Evolutionary conservation across 352 stramenopile species (phyloP), one percentile per base, ranked within the genome.

Genomic region (Phytophthora constricta): DNA sequence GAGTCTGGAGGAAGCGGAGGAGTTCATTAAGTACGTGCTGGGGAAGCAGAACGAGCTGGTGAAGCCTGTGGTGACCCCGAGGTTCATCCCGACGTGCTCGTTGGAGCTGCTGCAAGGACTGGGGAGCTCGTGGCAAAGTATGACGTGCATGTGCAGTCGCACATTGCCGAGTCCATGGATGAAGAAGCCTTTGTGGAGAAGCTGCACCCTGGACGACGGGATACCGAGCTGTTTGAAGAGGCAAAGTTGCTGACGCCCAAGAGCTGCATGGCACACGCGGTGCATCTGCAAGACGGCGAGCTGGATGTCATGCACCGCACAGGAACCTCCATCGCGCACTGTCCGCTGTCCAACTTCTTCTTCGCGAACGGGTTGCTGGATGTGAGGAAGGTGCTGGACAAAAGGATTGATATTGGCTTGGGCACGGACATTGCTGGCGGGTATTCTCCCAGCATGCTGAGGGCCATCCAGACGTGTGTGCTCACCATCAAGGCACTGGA

Each of bases 391-490:
- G 85, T 93, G 23, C 46, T 78, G 50, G n/a, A 63, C 1, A 81
- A 82, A 23, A 26, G 42, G 1, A 67, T 90, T 4, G 58, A 67
- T 5, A 68, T 92, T 2, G 93, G 91, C 3, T 69, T 98, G 10
- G 93, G 93, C 13, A 98, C 93, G 31, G 93, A 98, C 53, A 86
- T 98, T 28, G 89, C 92, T 3, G 94, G 94, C 14, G 94, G 94
- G 5, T 98, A 98, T 70, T 93, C 86, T 50, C 69, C 87, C 0
- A 96, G 84, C 45, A 98, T 98, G 79, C 72, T 98, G 23, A 83
- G 88, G 48, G 85, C 89, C 13, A 85, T 94, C 16, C 84, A 96
- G 61, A 88, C 82, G 31, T 81, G 87, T 1, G 89, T 98, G 31
- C 56, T 97, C 22, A 87, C 90, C 20, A 82, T 83, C 54, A 86